Evolutionary conservation across 805 yeast genomes (phyloP).

Genomic region (Saccharomycopsis amapae): DNA sequence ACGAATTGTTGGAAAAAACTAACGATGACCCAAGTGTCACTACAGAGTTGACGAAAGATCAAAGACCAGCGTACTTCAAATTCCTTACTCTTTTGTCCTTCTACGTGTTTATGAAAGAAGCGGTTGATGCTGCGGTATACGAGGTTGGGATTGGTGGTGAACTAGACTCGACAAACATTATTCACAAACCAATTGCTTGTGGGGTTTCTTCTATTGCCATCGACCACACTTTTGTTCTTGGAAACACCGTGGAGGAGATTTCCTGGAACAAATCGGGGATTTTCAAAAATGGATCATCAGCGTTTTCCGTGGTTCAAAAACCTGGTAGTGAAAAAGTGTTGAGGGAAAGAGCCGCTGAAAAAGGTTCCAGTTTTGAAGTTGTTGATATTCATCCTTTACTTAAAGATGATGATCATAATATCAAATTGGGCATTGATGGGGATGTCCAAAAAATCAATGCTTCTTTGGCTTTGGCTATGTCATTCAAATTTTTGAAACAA

Average conservation of each 20-base stretch:
- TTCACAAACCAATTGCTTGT: slow-evolving; percentile 71
- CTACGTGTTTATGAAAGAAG: slow-evolving; percentile 82
- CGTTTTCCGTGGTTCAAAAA: slow-evolving; percentile 58
- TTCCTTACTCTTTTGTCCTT: slow-evolving; percentile 83
- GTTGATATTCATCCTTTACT: slow-evolving; percentile 40
- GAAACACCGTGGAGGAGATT: slow-evolving; percentile 78
- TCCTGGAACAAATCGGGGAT: slow-evolving; percentile 98
- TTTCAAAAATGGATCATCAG: slow-evolving; percentile 60
- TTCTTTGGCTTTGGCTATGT: slow-evolving; percentile 71
- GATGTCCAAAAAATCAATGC: slow-evolving; percentile 83
- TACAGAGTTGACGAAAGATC: slow-evolving; percentile 59
- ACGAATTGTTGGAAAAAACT: slow-evolving; percentile 68
- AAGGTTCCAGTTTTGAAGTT: slow-evolving; percentile 40
- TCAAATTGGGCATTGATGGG: slow-evolving; percentile 70
- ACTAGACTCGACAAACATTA: slow-evolving; percentile 90
- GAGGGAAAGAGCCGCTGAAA: slow-evolving; percentile 61
- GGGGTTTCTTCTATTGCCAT: slow-evolving; percentile 85
- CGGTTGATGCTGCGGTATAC: slow-evolving; percentile 87
- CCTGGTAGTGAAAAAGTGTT: slow-evolving; percentile 52
- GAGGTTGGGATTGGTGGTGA: slow-evolving; percentile 99
- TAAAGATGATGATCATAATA: slow-evolving; percentile 26
- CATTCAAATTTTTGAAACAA: slow-evolving; percentile 48
- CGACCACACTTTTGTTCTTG: slow-evolving; percentile 84
- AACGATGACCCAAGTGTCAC: slow-evolving; percentile 54
- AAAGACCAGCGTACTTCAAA: slow-evolving; percentile 90